These are phyloP conservation scores for Akanthomyces uredinophilus DNA, from an alignment of 2,329 filamentous ascomycete genomes.

Conservation along the genomic window DNA sequence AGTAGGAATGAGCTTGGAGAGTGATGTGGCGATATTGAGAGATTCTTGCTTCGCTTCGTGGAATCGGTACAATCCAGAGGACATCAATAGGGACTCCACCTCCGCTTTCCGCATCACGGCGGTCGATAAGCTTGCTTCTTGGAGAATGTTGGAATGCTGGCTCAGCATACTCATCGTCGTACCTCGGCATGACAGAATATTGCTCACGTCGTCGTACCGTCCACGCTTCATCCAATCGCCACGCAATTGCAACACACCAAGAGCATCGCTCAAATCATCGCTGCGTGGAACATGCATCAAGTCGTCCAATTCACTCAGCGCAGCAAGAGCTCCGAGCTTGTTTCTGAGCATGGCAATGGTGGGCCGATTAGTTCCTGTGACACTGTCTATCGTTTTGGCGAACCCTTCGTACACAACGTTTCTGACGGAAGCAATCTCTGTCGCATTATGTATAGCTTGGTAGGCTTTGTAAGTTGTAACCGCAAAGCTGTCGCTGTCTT, in stretches of 20 bases:
- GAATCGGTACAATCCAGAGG: constrained; percentile 69
- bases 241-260: constrained; percentile 59
- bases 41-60: constrained; percentile 84
- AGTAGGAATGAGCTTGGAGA: constrained; percentile 69
- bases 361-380: constrained; percentile 42
- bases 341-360: constrained; percentile 49
- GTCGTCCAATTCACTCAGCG: constrained; percentile 77
- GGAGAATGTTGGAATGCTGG: constrained; percentile 59
- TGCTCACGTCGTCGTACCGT: constrained; percentile 71
- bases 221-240: constrained; percentile 78
- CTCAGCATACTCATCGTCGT: constrained; percentile 77
- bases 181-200: constrained; percentile 76
- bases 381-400: constrained; percentile 51
- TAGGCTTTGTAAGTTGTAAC: constrained; percentile 75
- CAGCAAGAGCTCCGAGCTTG: constrained; percentile 59
- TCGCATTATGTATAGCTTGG: constrained; percentile 68
- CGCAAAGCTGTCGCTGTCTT: constrained; percentile 54
- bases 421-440: constrained; percentile 48
- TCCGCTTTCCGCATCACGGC: constrained; percentile 66
- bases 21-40: constrained; percentile 73
- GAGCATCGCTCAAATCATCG: constrained; percentile 55
- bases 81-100: constrained; percentile 68
- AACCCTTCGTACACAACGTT: constrained; percentile 60
- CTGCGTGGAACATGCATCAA: constrained; percentile 57
- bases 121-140: constrained; percentile 54